These are phyloP conservation scores for Leptomonas seymouri DNA, from an alignment of 208 protist species.

Conservation along the genomic window DNA sequence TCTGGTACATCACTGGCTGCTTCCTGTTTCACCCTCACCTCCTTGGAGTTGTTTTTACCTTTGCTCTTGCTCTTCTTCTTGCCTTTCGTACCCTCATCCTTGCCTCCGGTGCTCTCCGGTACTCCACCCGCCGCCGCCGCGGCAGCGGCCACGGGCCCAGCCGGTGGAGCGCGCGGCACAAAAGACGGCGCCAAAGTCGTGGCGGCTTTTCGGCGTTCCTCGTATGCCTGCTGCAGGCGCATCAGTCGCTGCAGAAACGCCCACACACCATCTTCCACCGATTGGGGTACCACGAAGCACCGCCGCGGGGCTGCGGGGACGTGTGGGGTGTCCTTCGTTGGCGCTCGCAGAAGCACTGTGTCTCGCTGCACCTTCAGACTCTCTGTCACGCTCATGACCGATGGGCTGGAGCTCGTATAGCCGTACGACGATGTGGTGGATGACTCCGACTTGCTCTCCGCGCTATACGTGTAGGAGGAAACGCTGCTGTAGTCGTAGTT, in stretches of 20 bases:
- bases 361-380: slow-evolving; percentile 31
- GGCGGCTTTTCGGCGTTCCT: slow-evolving; percentile 14
- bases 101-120: neutral
- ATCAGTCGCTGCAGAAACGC: slow-evolving; percentile 49
- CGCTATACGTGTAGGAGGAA: slow-evolving; percentile 32
- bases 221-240: slow-evolving; percentile 44
- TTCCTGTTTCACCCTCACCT: slow-evolving; percentile 1
- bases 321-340: slow-evolving; percentile 36
- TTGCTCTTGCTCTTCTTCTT: slow-evolving; percentile 2
- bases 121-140: neutral
- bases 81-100: slow-evolving; percentile 15
- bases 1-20: neutral
- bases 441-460: slow-evolving; percentile 17
- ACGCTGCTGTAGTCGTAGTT: neutral
- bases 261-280: slow-evolving; percentile 50
- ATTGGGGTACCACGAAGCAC: slow-evolving; percentile 44
- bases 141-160: slow-evolving; percentile 3
- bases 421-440: slow-evolving; percentile 44
- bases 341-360: slow-evolving; percentile 47
- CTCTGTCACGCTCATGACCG: slow-evolving; percentile 13
- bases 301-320: slow-evolving; percentile 39
- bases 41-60: neutral
- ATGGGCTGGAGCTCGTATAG: slow-evolving; percentile 22
- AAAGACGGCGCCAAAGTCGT: neutral
- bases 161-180: neutral